phyloP scores from a whole-genome alignment of 2,329 filamentous ascomycete genomes.

The Cladosporium sp. region DNA sequence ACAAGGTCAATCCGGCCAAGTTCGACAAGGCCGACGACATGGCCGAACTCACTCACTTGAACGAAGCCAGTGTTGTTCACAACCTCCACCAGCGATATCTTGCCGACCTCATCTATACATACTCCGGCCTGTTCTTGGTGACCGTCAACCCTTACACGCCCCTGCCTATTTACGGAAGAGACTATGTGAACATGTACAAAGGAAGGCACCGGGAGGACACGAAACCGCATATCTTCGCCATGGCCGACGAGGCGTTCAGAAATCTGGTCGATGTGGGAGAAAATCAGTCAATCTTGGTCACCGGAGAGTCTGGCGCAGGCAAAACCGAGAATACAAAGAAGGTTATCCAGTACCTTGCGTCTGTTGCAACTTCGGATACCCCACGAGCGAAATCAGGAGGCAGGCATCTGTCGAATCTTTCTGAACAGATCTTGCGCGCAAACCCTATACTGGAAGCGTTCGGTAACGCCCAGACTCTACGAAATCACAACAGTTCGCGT shows the following conservation, averaged over 20 bases:
- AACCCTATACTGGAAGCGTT: slow-evolving; percentile 98
- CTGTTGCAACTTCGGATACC: slow-evolving; percentile 82
- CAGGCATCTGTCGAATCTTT: slow-evolving; percentile 76
- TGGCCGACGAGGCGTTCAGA: slow-evolving; percentile 94
- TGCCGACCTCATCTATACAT: slow-evolving; percentile 93
- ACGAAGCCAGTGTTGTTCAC: slow-evolving; percentile 96
- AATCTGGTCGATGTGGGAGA: slow-evolving; percentile 92
- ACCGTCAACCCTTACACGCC: slow-evolving; percentile 96
- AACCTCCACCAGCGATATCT: slow-evolving; percentile 95
- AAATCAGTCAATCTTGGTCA: slow-evolving; percentile 97
- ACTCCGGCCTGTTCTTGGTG: slow-evolving; percentile 93
- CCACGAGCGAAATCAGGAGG: slow-evolving; percentile 56
- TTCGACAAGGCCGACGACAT: slow-evolving; percentile 99
- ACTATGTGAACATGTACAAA: slow-evolving; percentile 98
- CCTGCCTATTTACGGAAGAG: slow-evolving; percentile 90
- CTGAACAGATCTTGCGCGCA: slow-evolving; percentile 90
- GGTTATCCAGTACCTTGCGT: slow-evolving; percentile 96
- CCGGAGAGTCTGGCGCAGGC: slow-evolving; percentile 93
- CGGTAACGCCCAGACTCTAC: slow-evolving; percentile 98
- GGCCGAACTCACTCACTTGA: slow-evolving; percentile 96
- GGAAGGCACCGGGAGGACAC: slow-evolving; percentile 88
- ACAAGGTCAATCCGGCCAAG: slow-evolving; percentile 99
- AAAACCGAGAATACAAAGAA: slow-evolving; percentile 99
- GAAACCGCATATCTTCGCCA: slow-evolving; percentile 94
- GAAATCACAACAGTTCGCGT: slow-evolving; percentile 97